Conservation (phyloP, 306 rosid species). For the Sechiopsis laciniata region DNA sequence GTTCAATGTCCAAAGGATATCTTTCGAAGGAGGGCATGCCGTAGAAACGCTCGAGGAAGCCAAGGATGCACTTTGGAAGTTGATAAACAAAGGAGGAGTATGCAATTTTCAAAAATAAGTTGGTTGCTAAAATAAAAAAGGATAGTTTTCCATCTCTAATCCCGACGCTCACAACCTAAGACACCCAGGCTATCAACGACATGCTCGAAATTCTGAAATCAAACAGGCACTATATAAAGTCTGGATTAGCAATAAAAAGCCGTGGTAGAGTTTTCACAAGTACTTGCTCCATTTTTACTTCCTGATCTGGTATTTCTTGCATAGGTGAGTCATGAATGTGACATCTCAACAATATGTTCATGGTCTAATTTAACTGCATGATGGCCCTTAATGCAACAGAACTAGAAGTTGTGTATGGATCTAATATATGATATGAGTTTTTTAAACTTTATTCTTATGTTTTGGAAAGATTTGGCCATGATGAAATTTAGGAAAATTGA, state of each 20-base stretch:
- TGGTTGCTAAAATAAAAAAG: slow-evolving; percentile 9
- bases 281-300: neutral
- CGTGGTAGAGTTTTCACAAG: neutral
- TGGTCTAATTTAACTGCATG: neutral
- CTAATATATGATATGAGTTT: neutral
- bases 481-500: neutral
- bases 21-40: slow-evolving; percentile 82
- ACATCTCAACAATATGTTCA: slow-evolving; percentile 8
- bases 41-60: slow-evolving; percentile 94
- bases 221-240: neutral
- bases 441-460: neutral
- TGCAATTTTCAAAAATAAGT: slow-evolving; percentile 52
- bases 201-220: neutral
- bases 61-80: slow-evolving; percentile 80
- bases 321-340: neutral
- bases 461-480: neutral
- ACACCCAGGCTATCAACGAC: no score
- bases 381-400: neutral
- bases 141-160: neutral
- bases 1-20: slow-evolving; percentile 92
- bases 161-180: neutral
- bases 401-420: neutral
- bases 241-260: slow-evolving; percentile 1
- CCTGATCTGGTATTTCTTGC: neutral
- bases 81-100: slow-evolving; percentile 61